Evolutionary conservation across 495 filamentous ascomycete species (phyloP), one percentile per base, ranked within the genome.

Genomic region (Podospora bellae-mahoneyi): DNA sequence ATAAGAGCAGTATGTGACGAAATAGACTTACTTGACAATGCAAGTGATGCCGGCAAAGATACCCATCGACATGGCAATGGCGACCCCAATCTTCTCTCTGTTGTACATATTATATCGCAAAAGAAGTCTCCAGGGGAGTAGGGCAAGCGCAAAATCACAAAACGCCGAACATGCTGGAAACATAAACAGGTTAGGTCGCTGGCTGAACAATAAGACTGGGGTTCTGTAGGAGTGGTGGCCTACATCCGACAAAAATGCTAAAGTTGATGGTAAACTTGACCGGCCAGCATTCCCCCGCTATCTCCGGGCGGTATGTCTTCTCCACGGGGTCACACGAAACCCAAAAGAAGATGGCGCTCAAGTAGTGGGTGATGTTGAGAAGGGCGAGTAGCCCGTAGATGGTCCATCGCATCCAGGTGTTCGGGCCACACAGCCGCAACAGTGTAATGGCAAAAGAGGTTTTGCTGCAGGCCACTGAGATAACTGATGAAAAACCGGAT

Each of bases 341-440:
- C 71, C 76, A 84, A 7, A 74, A 75, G 57, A 82, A 79, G 4
- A 83, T 71, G 23, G 76, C 78, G 48, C 75, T 79, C n/a, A 79
- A 55, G 23, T 76, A 75, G 60, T 78, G 74, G 63, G 75, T 72
- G 20, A 78, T 54, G 68, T 81, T 82, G 56, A 81, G 74, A 32
- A 66, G 67, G 58, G 74, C 66, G 32, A 78, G 77, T 20, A 81
- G 66, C 48, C 75, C 67, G 72, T 69, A 73, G n/a, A 77, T 23
- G 55, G 68, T 59, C 61, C 64, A 69, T 34, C 60, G 67, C 28
- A 68, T 66, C 72, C 70, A 73, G 9, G 73, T 70, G 5, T 76
- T 66, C 1, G 70, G 67, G 5, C 39, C 39, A 10, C n/a, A 18
- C 23, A 77, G 60, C n/a, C 70, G 48, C n/a, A 77, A 67, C 34